Base-by-base conservation (phyloP, 169 alveolate species). In the Babesia divergens region DNA sequence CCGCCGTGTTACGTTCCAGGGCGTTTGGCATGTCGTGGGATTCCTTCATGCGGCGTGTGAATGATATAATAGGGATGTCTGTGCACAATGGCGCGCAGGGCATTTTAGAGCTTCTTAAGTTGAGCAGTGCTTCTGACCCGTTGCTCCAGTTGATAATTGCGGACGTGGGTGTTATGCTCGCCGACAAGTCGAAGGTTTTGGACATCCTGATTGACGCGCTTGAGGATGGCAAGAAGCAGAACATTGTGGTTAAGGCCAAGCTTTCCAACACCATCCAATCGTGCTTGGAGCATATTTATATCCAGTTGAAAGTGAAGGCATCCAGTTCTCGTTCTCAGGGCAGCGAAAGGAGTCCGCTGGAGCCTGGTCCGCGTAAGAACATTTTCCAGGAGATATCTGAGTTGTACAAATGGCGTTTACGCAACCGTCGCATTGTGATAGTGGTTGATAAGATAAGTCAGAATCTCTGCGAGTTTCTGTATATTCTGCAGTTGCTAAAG, bases 21-120 rank as follows among this genome's bases (percentile, higher is more conserved):
- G 86, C 86, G 3, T 77, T 77, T 46, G 54, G 43, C n/a, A 22
- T 42, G 4, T 22, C 69, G 22, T 77, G 86, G 86, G 51, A 28
- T 0, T 43, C 22, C 65, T 77, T 77, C 55, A 64, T 64, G 60
- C 55, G 47, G 42, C 43, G 70, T 16, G 75, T 77, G 20, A 32
- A 56, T 18, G 76, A 46, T 8, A 56, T 77, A 28, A 69, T 77
- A 2, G 11, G 65, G 22, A 18, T 35, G 6, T 77, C 71, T 18
- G 62, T 65, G 8, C n/a, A 51, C 20, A 22, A 32, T 34, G 86
- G 86, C 11, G 37, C 52, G 1, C 28, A 38, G 0, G 22, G 35
- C 1, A 26, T 77, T 8, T 8, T 68, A 28, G 62, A 67, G 34
- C 29, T 68, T 37, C 46, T 77, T 14, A 46, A 77, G 66, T 8